Evolutionary conservation across 768 basidiomycete genomes (phyloP).

Genomic region (Infundibulicybe gibba): DNA sequence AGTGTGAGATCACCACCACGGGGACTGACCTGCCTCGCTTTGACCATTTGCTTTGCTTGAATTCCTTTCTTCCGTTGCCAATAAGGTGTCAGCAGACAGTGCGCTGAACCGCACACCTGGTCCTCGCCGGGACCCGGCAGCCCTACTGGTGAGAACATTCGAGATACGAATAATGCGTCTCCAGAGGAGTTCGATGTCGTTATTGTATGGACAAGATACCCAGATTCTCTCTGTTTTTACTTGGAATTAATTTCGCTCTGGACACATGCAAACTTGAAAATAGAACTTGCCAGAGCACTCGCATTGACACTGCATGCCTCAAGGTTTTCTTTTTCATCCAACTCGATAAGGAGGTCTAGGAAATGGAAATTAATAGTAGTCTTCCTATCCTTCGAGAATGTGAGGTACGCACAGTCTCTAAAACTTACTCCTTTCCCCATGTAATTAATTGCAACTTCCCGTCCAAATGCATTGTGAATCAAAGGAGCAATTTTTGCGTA

Average conservation of each 20-base stretch:
- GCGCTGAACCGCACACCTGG: constrained; percentile 52
- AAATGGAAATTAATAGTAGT: not conserved
- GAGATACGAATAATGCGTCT: constrained; percentile 38
- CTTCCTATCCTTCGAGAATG: not conserved
- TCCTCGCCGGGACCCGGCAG: constrained; percentile 39
- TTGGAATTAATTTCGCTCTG: not conserved
- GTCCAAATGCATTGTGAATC: constrained; percentile 34
- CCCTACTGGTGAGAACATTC: constrained; percentile 42
- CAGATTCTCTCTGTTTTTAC: constrained; percentile 24
- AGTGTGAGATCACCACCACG: constrained; percentile 45
- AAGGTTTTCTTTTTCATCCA: constrained; percentile 26
- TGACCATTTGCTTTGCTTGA: constrained; percentile 25
- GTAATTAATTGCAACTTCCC: constrained; percentile 32
- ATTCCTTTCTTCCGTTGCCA: constrained; percentile 37
- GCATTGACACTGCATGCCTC: constrained; percentile 18
- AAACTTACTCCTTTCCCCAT: constrained; percentile 31
- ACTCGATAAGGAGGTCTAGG: constrained; percentile 34
- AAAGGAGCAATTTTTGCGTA: constrained; percentile 21
- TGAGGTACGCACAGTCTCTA: constrained; percentile 20
- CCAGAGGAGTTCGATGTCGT: constrained; percentile 29
- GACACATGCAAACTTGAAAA: not conserved
- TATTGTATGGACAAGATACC: constrained; percentile 31
- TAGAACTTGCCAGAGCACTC: constrained; percentile 25
- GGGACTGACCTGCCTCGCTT: constrained; percentile 48
- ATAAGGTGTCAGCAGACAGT: constrained; percentile 45